phyloP scores from a whole-genome alignment of 352 stramenopile species.

The Plasmopara muralis region DNA sequence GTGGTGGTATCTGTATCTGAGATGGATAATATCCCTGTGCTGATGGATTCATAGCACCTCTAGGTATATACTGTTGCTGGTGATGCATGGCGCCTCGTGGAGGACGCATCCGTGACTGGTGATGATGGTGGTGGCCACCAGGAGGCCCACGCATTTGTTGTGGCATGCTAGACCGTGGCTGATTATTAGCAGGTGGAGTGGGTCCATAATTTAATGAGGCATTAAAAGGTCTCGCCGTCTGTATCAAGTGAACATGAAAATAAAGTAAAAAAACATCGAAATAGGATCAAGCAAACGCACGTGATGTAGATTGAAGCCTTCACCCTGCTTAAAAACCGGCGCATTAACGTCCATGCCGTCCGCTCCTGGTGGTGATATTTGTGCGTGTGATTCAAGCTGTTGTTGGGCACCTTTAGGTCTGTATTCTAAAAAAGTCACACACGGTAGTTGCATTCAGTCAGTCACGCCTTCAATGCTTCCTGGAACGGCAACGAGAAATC shows the following conservation, averaged over 20 bases:
- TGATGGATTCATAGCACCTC: constrained; percentile 32
- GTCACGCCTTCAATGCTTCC: background rate
- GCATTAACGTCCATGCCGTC: constrained; percentile 40
- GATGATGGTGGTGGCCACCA: constrained; percentile 31
- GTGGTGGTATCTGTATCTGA: constrained; percentile 36
- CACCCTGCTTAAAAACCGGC: constrained; percentile 34
- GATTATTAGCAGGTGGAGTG: constrained; percentile 22
- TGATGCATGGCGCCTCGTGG: constrained; percentile 36
- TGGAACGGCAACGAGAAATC: background rate
- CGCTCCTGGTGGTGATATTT: constrained; percentile 16
- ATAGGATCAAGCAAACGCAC: constrained; percentile 14
- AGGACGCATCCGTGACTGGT: constrained; percentile 25
- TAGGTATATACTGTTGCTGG: constrained; percentile 35
- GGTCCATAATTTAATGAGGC: constrained; percentile 35
- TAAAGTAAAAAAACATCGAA: constrained; percentile 6
- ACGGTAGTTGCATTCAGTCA: constrained; percentile 1
- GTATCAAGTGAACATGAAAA: background rate
- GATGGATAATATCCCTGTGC: constrained; percentile 40
- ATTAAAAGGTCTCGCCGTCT: constrained; percentile 36
- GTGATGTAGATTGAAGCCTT: constrained; percentile 36
- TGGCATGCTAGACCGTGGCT: constrained; percentile 24
- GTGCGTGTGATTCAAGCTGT: constrained; percentile 28
- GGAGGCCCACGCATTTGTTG: constrained; percentile 47
- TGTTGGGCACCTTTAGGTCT: constrained; percentile 26
- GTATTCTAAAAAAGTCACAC: constrained; percentile 25